Conservation (phyloP, 129 eudicot species). For the Sambucus nigra region DNA sequence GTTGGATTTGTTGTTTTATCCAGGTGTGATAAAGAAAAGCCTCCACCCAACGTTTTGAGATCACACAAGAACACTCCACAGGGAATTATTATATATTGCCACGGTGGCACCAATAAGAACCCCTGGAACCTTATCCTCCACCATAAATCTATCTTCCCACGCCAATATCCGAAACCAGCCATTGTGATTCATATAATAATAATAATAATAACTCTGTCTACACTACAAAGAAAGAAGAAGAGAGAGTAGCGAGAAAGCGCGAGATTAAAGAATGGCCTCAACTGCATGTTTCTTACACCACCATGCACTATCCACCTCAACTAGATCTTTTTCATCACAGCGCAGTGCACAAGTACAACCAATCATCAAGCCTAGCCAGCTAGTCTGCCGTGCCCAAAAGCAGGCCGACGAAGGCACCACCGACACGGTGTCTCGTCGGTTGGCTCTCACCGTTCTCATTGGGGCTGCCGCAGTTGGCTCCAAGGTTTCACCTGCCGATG, state of each 20-base stretch:
- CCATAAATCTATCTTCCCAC: constrained; percentile 22
- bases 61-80: too few relatives aligned
- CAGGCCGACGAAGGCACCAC: constrained; percentile 36
- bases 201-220: constrained; percentile 4
- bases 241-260: neutral
- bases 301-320: constrained; percentile 45
- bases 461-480: constrained; percentile 92
- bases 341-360: constrained; percentile 13
- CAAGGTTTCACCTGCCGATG: constrained; percentile 94
- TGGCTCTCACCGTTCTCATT: constrained; percentile 81
- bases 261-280: constrained; percentile 61
- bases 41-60: too few relatives aligned
- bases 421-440: constrained; percentile 41
- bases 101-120: constrained; percentile 34
- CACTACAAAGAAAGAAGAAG: neutral
- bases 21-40: too few relatives aligned
- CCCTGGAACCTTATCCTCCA: constrained; percentile 33
- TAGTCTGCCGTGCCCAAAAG: constrained; percentile 79
- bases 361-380: constrained; percentile 31
- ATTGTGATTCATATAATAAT: constrained; percentile 27
- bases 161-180: constrained; percentile 22
- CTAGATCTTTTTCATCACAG: constrained; percentile 23
- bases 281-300: constrained; percentile 89
- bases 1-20: too few relatives aligned
- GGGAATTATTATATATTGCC: neutral